phyloP scores from a whole-genome alignment of 2,329 filamentous ascomycete genomes.

The Malbranchea zuffiana region DNA sequence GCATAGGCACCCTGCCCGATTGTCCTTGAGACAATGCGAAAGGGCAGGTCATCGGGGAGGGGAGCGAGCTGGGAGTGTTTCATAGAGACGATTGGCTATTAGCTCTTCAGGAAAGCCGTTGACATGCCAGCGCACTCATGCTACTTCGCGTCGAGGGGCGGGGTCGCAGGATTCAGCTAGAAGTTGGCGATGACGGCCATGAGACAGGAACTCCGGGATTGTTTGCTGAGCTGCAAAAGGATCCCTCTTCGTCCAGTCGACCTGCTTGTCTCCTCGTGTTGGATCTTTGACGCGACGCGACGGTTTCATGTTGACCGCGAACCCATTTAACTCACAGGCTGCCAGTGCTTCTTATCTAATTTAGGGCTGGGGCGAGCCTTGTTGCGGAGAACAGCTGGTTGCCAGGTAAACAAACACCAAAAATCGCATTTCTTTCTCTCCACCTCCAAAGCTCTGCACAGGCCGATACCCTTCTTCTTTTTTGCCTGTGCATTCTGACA shows the following conservation, averaged over 20 bases:
- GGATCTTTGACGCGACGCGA: constrained; percentile 6
- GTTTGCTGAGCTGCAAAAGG: no score
- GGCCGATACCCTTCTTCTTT: no score
- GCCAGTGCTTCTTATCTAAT: background rate
- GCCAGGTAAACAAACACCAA: constrained; percentile 15
- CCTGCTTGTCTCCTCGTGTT: no score
- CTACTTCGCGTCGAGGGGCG: no score
- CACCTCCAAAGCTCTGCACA: no score
- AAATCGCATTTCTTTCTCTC: no score
- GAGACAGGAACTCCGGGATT: no score
- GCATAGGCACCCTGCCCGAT: constrained; percentile 96
- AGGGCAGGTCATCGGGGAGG: constrained; percentile 72
- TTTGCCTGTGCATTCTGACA: no score
- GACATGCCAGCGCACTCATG: constrained; percentile 3
- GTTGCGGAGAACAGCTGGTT: constrained; percentile 8
- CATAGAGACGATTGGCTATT: constrained; percentile 33
- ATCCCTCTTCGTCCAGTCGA: no score
- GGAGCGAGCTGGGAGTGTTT: constrained; percentile 80
- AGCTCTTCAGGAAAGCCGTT: background rate
- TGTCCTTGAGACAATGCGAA: constrained; percentile 89
- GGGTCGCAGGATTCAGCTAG: no score
- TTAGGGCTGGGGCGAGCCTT: background rate
- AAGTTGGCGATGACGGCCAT: no score
- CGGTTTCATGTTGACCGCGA: constrained; percentile 4
- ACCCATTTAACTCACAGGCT: background rate